Conservation (phyloP, 1,284 basidiomycete species). For the Inonotus obliquus region DNA sequence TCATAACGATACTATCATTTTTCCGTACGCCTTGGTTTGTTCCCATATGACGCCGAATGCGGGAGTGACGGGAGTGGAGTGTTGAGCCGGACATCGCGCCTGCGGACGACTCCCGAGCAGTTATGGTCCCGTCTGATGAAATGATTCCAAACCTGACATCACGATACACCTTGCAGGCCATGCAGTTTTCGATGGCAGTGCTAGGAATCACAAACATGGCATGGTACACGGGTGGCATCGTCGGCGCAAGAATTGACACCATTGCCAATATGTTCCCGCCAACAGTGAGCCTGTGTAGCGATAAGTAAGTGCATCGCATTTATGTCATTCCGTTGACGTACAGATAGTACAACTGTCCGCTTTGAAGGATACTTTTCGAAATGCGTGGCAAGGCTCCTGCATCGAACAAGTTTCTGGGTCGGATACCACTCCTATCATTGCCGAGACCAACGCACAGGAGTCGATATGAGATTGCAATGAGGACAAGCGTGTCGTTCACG, state of each 20-base stretch:
- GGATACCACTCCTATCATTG: background rate
- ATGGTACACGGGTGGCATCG: constrained; percentile 14
- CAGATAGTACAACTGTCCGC: constrained; percentile 33
- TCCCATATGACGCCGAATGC: background rate
- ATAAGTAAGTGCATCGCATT: background rate
- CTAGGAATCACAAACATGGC: constrained; percentile 22
- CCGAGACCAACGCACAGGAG: background rate
- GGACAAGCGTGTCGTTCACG: background rate
- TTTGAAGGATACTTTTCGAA: constrained; percentile 26
- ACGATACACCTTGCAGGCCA: constrained; percentile 29
- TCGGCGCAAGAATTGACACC: constrained; percentile 20
- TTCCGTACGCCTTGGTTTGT: background rate
- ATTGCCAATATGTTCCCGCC: constrained; percentile 23
- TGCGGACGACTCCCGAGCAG: background rate
- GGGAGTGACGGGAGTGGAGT: background rate
- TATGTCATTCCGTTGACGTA: constrained; percentile 18
- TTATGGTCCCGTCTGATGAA: background rate
- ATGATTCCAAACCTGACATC: constrained; percentile 20
- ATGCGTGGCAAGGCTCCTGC: constrained; percentile 26
- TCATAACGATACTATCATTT: background rate
- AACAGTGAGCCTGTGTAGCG: constrained; percentile 22
- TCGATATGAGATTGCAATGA: constrained; percentile 4
- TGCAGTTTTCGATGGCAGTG: constrained; percentile 25
- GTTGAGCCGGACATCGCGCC: background rate
- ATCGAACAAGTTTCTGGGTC: constrained; percentile 19